Conservation (phyloP, 2,329 filamentous ascomycete species). For the Botrytis deweyae region DNA sequence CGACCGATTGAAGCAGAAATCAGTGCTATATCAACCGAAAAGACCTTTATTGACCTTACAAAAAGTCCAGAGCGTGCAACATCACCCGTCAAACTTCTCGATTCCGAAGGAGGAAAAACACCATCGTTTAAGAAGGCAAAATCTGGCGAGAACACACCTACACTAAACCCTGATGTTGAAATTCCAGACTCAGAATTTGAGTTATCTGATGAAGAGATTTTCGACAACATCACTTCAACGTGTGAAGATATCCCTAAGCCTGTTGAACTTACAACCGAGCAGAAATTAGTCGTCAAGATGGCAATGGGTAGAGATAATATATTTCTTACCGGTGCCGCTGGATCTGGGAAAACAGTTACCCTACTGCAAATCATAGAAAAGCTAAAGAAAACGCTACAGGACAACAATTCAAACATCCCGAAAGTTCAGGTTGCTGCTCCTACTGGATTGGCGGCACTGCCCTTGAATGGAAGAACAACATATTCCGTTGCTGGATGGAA, state of each 20-base stretch:
- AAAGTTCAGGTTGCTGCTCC: slow-evolving; percentile 34
- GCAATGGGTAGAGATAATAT: slow-evolving; percentile 35
- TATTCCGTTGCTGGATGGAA: slow-evolving; percentile 36
- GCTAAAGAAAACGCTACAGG: neutral
- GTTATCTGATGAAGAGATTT: neutral
- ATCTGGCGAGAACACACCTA: neutral
- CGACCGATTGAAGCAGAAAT: neutral
- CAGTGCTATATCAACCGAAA: neutral
- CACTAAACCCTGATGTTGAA: neutral
- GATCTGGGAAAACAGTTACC: slow-evolving; percentile 34
- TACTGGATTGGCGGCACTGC: slow-evolving; percentile 36
- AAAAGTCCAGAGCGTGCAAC: neutral
- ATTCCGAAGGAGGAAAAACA: neutral
- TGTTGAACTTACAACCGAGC: slow-evolving; percentile 30
- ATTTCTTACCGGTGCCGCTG: slow-evolving; percentile 37
- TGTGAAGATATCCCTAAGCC: neutral
- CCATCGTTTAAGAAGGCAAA: neutral
- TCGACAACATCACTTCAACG: neutral
- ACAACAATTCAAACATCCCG: neutral
- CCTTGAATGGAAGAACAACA: slow-evolving; percentile 32
- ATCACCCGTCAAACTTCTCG: neutral
- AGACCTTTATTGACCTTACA: neutral
- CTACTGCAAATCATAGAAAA: slow-evolving; percentile 29
- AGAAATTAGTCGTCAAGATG: slow-evolving; percentile 31
- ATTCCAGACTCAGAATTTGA: slow-evolving; percentile 12